These are phyloP conservation scores for Clonostachys rhizophaga DNA, from an alignment of 2,329 filamentous ascomycete species.

Conservation along the genomic window DNA sequence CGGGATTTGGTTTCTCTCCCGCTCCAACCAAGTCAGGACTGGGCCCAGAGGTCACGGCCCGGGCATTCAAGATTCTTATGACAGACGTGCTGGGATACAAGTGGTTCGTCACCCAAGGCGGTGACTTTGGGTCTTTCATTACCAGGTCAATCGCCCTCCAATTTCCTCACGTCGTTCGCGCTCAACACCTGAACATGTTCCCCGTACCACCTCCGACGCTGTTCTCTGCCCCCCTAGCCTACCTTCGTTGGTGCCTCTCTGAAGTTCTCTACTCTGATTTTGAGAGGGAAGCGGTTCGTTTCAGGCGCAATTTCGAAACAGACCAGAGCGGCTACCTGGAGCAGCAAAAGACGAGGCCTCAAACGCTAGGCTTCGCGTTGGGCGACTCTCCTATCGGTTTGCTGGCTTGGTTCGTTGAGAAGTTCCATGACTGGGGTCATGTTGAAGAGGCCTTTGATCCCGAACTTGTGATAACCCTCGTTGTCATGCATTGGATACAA, in stretches of 20 bases:
- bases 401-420: constrained; percentile 1
- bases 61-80: constrained; percentile 8
- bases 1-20: constrained; percentile 37
- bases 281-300: background rate
- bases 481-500: constrained; percentile 4
- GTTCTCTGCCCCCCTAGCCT: background rate
- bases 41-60: constrained; percentile 4
- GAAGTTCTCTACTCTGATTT: background rate
- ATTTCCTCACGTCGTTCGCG: background rate
- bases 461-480: constrained; percentile 2
- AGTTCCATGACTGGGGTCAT: background rate
- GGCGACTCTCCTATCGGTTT: constrained; percentile 1
- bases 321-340: background rate
- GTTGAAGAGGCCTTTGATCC: background rate
- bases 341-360: constrained; percentile 2
- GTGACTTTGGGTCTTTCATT: background rate
- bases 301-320: background rate
- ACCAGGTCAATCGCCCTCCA: background rate
- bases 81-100: constrained; percentile 7
- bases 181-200: constrained; percentile 1
- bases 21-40: constrained; percentile 6
- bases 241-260: background rate
- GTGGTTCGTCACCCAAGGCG: constrained; percentile 6
- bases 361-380: background rate
- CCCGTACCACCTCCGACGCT: no score